Conservation (phyloP, 495 filamentous ascomycete genomes). For the Penicillium arizonense region DNA sequence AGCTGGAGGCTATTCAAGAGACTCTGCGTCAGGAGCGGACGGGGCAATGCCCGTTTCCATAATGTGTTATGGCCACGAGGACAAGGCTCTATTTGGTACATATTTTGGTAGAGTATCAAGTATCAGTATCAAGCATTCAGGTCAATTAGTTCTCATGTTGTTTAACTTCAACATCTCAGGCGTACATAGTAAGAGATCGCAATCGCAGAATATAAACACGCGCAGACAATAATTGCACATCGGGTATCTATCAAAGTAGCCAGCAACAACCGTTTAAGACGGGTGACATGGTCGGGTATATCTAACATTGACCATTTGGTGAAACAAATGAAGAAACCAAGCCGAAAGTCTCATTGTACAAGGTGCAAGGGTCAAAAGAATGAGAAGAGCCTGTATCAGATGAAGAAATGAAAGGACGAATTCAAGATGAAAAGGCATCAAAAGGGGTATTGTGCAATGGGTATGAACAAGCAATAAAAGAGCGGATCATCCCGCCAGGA, state of each 20-base stretch:
- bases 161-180: neutral
- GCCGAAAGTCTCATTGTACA: conserved; percentile 8
- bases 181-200: neutral
- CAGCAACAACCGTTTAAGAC: conserved; percentile 1
- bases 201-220: neutral
- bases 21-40: conserved; percentile 26
- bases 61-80: neutral
- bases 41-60: conserved; percentile 50
- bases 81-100: no score
- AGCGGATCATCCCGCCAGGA: conserved; percentile 22
- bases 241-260: conserved; percentile 30
- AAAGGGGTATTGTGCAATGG: conserved; percentile 25
- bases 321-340: conserved; percentile 8
- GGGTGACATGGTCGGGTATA: conserved; percentile 2
- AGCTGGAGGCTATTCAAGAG: conserved; percentile 40
- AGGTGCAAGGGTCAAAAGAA: neutral
- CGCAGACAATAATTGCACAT: conserved; percentile 13
- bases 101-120: no score
- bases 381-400: conserved; percentile 8
- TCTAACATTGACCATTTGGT: conserved; percentile 1
- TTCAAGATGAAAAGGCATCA: conserved; percentile 11
- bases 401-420: conserved; percentile 1
- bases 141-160: neutral
- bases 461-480: conserved; percentile 9
- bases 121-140: neutral